phyloP scores from a whole-genome alignment of 306 rosid species.

The Malus fusca region DNA sequence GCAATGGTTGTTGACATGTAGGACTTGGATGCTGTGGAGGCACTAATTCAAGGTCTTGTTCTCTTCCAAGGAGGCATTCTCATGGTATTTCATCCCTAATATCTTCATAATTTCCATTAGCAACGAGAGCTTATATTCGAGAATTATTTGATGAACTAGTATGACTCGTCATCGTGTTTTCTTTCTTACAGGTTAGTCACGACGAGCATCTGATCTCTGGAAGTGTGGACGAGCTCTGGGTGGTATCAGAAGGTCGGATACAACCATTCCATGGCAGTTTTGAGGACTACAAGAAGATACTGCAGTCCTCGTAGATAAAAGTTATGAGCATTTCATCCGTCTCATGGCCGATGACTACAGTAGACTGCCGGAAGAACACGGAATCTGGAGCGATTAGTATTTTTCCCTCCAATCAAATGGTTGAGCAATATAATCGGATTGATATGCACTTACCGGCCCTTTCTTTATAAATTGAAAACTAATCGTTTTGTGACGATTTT shows the following conservation, averaged over 20 bases:
- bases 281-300: conserved; percentile 80
- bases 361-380: background rate
- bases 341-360: background rate
- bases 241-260: conserved; percentile 77
- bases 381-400: background rate
- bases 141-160: background rate
- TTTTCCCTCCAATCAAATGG: background rate
- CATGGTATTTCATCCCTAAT: conserved; percentile 47
- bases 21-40: conserved; percentile 99
- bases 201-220: conserved; percentile 98
- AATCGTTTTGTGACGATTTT: background rate
- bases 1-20: conserved; percentile 21
- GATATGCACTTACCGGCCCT: background rate
- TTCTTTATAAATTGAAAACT: background rate
- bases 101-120: background rate
- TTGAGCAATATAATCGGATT: background rate
- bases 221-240: conserved; percentile 98
- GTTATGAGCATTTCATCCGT: background rate
- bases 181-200: conserved; percentile 78
- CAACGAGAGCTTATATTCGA: background rate
- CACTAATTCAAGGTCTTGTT: conserved; percentile 97
- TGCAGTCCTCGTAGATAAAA: conserved; percentile 51
- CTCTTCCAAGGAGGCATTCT: conserved; percentile 99
- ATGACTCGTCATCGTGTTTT: background rate
- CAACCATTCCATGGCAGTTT: conserved; percentile 75